These are phyloP conservation scores for Psidium friedrichsthalianum DNA, from an alignment of 345 rosid species.

Conservation along the genomic window DNA sequence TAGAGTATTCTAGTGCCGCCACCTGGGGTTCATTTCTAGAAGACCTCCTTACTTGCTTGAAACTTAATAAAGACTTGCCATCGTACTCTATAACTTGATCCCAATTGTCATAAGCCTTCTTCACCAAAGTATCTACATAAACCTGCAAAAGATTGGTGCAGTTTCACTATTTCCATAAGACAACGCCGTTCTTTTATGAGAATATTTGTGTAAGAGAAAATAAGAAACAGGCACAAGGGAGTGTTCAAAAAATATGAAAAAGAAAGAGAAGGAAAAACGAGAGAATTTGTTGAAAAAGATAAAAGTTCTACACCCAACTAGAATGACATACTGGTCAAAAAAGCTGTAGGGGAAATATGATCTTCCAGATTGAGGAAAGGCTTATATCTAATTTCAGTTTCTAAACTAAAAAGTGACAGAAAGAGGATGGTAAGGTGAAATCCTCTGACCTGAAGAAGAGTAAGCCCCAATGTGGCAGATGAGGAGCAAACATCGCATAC, in stretches of 20 bases:
- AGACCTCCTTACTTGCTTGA: slow-evolving; percentile 55
- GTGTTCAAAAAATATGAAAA: not conserved
- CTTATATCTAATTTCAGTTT: not conserved
- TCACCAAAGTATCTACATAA: slow-evolving; percentile 72
- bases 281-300: not conserved
- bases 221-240: not conserved
- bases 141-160: slow-evolving; percentile 32
- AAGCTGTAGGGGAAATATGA: not conserved
- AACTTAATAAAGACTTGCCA: slow-evolving; percentile 66
- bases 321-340: not conserved
- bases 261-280: not conserved
- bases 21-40: slow-evolving; percentile 37
- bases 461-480: not conserved
- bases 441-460: not conserved
- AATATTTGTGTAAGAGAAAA: not conserved
- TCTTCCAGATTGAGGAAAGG: not conserved
- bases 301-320: not conserved
- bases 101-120: slow-evolving; percentile 97
- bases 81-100: slow-evolving; percentile 73
- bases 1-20: slow-evolving; percentile 29
- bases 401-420: not conserved
- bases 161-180: not conserved
- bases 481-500: not conserved
- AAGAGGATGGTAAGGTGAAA: not conserved
- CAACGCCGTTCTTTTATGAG: not conserved